These are phyloP conservation scores for Dryas drummondii DNA, from an alignment of 306 rosid species.

Conservation along the genomic window DNA sequence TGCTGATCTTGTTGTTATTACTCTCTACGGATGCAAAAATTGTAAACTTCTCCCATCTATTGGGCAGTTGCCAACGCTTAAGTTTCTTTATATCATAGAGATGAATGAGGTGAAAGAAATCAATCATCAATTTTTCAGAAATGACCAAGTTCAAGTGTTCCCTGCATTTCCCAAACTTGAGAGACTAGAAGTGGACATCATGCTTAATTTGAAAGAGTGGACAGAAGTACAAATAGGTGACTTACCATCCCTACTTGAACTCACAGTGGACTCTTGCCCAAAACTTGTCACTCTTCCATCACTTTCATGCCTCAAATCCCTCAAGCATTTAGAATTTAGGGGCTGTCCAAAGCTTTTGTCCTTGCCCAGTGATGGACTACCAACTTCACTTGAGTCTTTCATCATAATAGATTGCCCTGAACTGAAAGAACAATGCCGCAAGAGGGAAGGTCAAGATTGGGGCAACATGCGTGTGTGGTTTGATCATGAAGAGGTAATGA, in stretches of 20 bases:
- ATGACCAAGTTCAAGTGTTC: background rate
- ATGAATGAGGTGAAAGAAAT: slow-evolving; percentile 15
- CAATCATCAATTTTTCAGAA: slow-evolving; percentile 4
- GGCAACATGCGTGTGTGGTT: background rate
- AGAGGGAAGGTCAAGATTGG: background rate
- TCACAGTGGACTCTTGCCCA: slow-evolving; percentile 24
- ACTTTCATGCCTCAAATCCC: background rate
- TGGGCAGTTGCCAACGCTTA: slow-evolving; percentile 24
- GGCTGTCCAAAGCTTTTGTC: slow-evolving; percentile 12
- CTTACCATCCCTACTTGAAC: slow-evolving; percentile 14
- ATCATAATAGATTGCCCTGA: slow-evolving; percentile 6
- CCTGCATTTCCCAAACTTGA: slow-evolving; percentile 13
- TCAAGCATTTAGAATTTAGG: slow-evolving; percentile 15
- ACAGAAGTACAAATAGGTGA: slow-evolving; percentile 21
- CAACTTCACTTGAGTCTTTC: slow-evolving; percentile 16
- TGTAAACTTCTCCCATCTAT: slow-evolving; percentile 18
- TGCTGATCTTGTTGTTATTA: background rate
- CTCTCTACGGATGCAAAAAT: slow-evolving; percentile 12
- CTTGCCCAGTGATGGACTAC: slow-evolving; percentile 2
- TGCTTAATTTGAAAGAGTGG: slow-evolving; percentile 27
- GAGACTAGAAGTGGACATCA: slow-evolving; percentile 11
- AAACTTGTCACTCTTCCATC: slow-evolving; percentile 11
- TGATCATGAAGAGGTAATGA: background rate
- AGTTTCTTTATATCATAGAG: slow-evolving; percentile 6
- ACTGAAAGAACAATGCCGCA: slow-evolving; percentile 7